Evolutionary conservation across 2,329 filamentous ascomycete species (phyloP).

Genomic region (Colletotrichum truncatum): DNA sequence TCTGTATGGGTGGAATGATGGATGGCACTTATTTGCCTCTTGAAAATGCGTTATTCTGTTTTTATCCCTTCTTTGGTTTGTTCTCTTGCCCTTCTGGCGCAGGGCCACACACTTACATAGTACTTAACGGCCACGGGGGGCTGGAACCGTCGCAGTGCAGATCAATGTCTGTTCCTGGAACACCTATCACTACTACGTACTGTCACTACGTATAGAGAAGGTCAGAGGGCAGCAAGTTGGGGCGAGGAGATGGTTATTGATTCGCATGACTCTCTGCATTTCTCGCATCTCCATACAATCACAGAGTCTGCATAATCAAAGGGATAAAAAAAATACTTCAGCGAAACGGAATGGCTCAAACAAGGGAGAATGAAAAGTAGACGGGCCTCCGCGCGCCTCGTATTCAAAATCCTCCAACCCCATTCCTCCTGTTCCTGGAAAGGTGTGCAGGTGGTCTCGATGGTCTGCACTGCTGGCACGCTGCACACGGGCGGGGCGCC

Average conservation of each 20-base stretch:
- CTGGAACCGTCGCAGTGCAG: slow-evolving; percentile 5
- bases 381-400: slow-evolving; percentile 4
- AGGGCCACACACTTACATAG: no score
- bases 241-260: no score
- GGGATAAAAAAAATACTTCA: background rate
- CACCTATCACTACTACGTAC: background rate
- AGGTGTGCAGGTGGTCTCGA: background rate
- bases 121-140: background rate
- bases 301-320: no score
- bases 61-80: background rate
- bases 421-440: background rate
- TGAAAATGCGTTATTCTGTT: background rate
- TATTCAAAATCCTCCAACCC: slow-evolving; percentile 14
- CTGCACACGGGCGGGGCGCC: background rate
- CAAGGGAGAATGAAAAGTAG: background rate
- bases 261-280: no score
- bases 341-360: background rate
- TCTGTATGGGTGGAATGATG: background rate
- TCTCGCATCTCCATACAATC: no score
- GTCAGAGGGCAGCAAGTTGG: background rate
- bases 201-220: background rate
- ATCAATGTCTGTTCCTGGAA: background rate
- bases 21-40: background rate
- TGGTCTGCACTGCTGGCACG: background rate
- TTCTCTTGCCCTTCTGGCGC: no score